Evolutionary conservation across 73 alveolate genomes (phyloP), one percentile per base, ranked within the genome.

Genomic region (Paramecium caudatum): DNA sequence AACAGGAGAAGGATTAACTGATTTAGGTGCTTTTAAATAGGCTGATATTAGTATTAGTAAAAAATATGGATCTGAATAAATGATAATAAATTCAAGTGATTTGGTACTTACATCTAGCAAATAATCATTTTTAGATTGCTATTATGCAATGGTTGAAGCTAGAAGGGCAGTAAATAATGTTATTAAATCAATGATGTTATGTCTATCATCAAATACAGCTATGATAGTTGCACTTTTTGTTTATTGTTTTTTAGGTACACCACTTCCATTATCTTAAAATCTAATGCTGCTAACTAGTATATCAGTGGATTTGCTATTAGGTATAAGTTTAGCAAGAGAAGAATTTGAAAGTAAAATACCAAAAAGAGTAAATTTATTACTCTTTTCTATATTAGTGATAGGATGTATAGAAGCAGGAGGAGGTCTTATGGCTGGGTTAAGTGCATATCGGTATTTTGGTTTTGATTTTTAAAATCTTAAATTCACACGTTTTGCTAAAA

Each of bases 1-100:
- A 2, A 74, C 88, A 19, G 88, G 88, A 45, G 62, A 74, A 74
- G 88, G 88, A 6, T 74, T 74, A 23, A 74, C 88, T 8, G 88
- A 74, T 74, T 74, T 74, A 41, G 88, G 88, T 41, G 43, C 88
- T 21, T 74, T 74, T 45, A 74, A 47, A 74, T 5, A 74, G 15
- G 88, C 88, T 1, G 88, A 74, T 5, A 43, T 74, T 10, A 27
- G 55, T 74, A 37, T 74, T 1, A 37, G 69, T 23, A 74, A 74
- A 45, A 74, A 74, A 74, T 27, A 37, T 41, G 88, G 88, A 15
- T 74, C 88, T 8, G 10, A 41, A 41, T 13, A 74, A 39, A 74
- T 74, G 88, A 41, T 37, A 39, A 74, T 74, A 0, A 43, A 74
- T 41, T 41, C 88, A 9, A 41, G 69, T 74, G 88, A 74, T 74